Evolutionary conservation across 495 filamentous ascomycete genomes (phyloP).

Genomic region (Penicillium herquei): DNA sequence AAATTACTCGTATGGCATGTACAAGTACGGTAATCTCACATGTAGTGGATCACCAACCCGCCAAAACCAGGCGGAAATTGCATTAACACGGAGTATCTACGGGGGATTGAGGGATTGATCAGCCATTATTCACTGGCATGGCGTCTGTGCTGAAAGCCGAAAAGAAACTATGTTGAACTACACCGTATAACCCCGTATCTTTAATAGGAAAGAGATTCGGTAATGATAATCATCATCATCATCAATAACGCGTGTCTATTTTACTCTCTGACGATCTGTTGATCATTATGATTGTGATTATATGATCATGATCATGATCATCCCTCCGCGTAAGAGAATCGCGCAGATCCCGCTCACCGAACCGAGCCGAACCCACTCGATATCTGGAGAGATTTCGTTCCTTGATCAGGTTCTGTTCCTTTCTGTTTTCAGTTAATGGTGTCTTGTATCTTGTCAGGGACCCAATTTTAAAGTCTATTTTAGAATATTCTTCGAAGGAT

Average conservation of each 20-base stretch:
- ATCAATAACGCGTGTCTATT: too few relatives aligned
- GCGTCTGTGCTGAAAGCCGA: too few relatives aligned
- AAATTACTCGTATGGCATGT: too few relatives aligned
- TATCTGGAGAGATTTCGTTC: not conserved
- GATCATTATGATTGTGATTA: not conserved
- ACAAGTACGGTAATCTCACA: too few relatives aligned
- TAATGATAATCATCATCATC: too few relatives aligned
- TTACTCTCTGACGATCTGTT: not conserved
- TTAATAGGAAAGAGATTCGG: too few relatives aligned
- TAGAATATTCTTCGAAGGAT: not conserved
- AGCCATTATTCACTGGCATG: not conserved
- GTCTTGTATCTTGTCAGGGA: not conserved
- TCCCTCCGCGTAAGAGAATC: not conserved
- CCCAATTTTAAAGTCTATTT: not conserved
- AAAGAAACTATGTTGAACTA: too few relatives aligned
- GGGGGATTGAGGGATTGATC: not conserved
- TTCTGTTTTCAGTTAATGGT: not conserved
- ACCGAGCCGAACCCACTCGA: not conserved
- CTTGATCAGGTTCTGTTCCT: not conserved
- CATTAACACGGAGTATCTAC: not conserved
- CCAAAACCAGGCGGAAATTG: not conserved
- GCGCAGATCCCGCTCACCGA: conserved; percentile 1
- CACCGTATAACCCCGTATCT: too few relatives aligned
- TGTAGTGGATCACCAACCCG: not conserved
- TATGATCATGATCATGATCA: not conserved